Evolutionary conservation across 1,139 yeast species (phyloP), one percentile per base, ranked within the genome.

Genomic region (Debaryomyces robertsiae): DNA sequence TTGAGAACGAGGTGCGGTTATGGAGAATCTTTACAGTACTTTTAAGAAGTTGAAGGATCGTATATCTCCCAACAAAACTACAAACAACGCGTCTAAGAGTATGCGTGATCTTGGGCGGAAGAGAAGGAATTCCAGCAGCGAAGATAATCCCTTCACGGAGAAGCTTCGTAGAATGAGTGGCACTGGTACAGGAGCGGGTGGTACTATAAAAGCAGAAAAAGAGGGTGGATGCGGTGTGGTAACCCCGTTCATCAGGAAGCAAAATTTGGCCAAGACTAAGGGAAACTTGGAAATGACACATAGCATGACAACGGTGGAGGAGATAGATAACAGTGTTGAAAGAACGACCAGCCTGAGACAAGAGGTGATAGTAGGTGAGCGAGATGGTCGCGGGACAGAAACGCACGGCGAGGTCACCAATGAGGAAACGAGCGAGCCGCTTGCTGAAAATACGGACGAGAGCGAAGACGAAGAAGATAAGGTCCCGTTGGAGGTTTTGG

Each of bases 401-500:
- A 17, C 33, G 16, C 23, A 16, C 16, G 28, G 27, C 15, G 16
- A 38, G 63, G 54, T 40, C 55, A 58, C 47, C 11, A 44, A 42
- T 2, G 42, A 46, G 13, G 22, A 41, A 27, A 35, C 32, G 9
- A 53, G 48, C 17, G 46, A 48, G 5, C 44, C 46, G 11, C 55
- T 53, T 15, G 59, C 30, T 27, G 25, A n/a, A 25, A 27, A 25
- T 16, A 33, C 30, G n/a, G 36, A 41, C 11, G 40, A 37, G 9
- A 41, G 30, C 29, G 53, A 46, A 3, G 60, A 53, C 9, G 75
- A 66, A n/a, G 75, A 71, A 14, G 75, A 71, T 42, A 76, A 69
- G 32, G 69, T 77, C 0, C 55, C 80, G 0, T 58, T 73, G 6
- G 82, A 77, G 42, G 77, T 83, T 1, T 66, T 77, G 33, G 82